A percentile compares a stretch with the other conserved stretches of the same genome.
Conservation (phyloP, 805 yeast genomes). For the Ogataea kodamae region DNA sequence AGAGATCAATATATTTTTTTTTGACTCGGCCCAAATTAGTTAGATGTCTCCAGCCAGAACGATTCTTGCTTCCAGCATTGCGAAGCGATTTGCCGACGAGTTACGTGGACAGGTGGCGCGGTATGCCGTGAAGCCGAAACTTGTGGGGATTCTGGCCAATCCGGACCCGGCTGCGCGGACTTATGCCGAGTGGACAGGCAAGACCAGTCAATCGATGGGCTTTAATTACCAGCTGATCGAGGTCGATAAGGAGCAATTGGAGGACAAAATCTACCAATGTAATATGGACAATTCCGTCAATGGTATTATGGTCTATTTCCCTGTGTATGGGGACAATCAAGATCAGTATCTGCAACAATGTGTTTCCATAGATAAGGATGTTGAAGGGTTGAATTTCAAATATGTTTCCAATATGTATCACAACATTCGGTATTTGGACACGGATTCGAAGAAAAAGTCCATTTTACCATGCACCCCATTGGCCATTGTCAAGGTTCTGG, state of each 20-base stretch:
- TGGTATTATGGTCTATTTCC: conserved; percentile 97
- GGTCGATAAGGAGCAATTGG: conserved; percentile 76
- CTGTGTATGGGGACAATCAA: conserved; percentile 92
- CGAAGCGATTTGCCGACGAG: conserved; percentile 77
- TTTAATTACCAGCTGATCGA: conserved; percentile 75
- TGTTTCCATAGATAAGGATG: conserved; percentile 88
- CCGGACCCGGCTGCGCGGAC: conserved; percentile 90
- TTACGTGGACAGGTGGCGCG: conserved; percentile 53
- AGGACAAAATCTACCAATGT: conserved; percentile 77
- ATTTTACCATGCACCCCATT: conserved; percentile 96
- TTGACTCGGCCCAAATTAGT: no score
- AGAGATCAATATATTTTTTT: no score
- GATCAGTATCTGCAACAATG: conserved; percentile 95
- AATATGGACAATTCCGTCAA: conserved; percentile 71
- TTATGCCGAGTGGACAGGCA: conserved; percentile 96
- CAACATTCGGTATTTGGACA: conserved; percentile 80
- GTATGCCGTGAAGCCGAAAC: conserved; percentile 57
- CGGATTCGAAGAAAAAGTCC: conserved; percentile 62
- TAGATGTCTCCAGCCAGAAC: conserved; percentile 60
- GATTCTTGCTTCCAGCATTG: conserved; percentile 81
- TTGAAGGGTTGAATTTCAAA: conserved; percentile 88
- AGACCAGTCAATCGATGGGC: conserved; percentile 83
- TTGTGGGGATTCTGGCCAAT: conserved; percentile 92
- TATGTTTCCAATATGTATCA: conserved; percentile 95
- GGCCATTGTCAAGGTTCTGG: conserved; percentile 90